Conservation (phyloP, 768 basidiomycete genomes). For the Lactarius pseudohatsudake region DNA sequence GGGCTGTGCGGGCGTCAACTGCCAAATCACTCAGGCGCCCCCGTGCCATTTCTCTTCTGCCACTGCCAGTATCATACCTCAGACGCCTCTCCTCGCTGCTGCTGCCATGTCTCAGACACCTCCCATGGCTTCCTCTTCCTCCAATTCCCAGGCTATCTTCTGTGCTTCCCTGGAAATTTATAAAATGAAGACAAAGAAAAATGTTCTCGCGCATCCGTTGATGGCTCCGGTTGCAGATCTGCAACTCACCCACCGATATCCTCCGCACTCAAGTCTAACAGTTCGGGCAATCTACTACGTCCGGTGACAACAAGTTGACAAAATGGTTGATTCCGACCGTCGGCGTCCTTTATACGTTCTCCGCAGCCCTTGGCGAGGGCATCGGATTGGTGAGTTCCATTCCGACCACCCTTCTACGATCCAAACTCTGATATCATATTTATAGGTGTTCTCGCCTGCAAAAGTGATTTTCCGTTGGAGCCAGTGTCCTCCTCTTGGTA, state of each 20-base stretch:
- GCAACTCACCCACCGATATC: slow-evolving; percentile 2
- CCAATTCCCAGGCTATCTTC: neutral
- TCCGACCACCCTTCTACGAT: neutral
- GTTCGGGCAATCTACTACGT: neutral
- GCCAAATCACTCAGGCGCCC: no score
- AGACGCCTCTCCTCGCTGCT: no score
- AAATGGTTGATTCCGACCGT: neutral
- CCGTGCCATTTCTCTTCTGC: no score
- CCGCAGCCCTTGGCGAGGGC: neutral
- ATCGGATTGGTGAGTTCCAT: neutral
- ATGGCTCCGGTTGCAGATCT: neutral
- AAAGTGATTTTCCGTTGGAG: neutral
- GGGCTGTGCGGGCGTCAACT: no score
- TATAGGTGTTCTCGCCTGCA: neutral
- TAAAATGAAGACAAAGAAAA: neutral
- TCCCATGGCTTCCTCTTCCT: neutral
- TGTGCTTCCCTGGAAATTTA: neutral
- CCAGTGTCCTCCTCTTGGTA: neutral
- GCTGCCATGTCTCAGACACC: no score
- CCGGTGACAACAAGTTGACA: neutral
- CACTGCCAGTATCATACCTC: no score
- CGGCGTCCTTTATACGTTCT: neutral
- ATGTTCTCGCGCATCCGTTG: neutral
- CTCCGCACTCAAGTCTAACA: neutral
- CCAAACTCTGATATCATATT: neutral